These are phyloP conservation scores for Cercophora newfieldiana DNA, from an alignment of 495 filamentous ascomycete genomes.

Conservation along the genomic window DNA sequence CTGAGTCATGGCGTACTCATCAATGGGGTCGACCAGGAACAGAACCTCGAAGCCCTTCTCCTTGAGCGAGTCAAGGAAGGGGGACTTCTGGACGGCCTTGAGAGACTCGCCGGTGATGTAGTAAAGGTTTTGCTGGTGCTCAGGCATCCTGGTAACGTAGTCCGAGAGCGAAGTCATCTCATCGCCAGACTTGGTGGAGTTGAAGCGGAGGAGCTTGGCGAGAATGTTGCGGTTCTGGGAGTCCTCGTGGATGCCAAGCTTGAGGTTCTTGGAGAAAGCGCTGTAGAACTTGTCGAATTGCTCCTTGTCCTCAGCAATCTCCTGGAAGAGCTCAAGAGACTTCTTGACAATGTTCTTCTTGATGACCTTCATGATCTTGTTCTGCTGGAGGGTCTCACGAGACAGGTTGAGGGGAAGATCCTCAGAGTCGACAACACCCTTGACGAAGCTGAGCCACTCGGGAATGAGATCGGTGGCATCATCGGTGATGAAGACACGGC, in stretches of 20 bases:
- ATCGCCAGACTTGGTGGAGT: conserved; percentile 97
- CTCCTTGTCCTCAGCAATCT: conserved; percentile 99
- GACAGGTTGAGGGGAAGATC: conserved; percentile 98
- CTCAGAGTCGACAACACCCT: conserved; percentile 99
- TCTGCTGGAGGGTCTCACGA: conserved; percentile 99
- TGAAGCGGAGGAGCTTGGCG: conserved; percentile 97
- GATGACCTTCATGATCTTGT: conserved; percentile 99
- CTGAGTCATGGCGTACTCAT: conserved; percentile 99
- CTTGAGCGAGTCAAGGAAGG: conserved; percentile 98
- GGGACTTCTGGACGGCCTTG: conserved; percentile 96
- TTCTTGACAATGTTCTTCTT: conserved; percentile 99
- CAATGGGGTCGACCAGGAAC: conserved; percentile 98
- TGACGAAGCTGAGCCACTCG: conserved; percentile 98
- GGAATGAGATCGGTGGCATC: conserved; percentile 98
- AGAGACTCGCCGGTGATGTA: conserved; percentile 99
- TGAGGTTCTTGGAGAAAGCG: conserved; percentile 99
- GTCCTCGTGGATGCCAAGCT: conserved; percentile 99
- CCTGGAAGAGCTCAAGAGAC: conserved; percentile 96
- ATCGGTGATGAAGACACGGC: conserved; percentile 99
- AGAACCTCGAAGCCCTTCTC: conserved; percentile 99
- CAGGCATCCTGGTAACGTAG: conserved; percentile 98
- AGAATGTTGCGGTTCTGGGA: conserved; percentile 91
- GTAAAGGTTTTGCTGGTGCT: conserved; percentile 99
- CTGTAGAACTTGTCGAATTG: conserved; percentile 99
- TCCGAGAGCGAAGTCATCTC: conserved; percentile 91